Conservation (phyloP, 2,329 filamentous ascomycete species). For the Sarocladiaceae sp. region DNA sequence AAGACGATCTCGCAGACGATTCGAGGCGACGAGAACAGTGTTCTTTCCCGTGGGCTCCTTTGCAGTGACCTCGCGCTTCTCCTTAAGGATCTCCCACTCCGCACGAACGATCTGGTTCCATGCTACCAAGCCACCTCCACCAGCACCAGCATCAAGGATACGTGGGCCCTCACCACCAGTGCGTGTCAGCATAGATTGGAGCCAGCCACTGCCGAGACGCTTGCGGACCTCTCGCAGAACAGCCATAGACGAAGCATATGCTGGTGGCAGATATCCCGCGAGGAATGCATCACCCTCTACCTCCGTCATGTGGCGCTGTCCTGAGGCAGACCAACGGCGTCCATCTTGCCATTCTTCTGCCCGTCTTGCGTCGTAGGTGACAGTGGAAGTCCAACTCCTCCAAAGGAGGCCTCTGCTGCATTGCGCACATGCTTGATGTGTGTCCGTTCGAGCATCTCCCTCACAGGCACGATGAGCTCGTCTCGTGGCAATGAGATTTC, state of each 20-base stretch:
- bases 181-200: constrained; percentile 58
- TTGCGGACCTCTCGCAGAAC: constrained; percentile 70
- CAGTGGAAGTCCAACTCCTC: constrained; percentile 70
- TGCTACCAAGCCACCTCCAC: constrained; percentile 68
- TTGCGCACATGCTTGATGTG: constrained; percentile 71
- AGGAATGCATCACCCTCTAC: constrained; percentile 74
- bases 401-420: constrained; percentile 70
- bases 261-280: constrained; percentile 63
- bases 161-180: constrained; percentile 53
- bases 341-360: constrained; percentile 55
- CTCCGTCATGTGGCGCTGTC: constrained; percentile 63
- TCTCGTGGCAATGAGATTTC: constrained; percentile 71
- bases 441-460: constrained; percentile 60
- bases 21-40: constrained; percentile 75
- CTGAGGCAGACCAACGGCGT: constrained; percentile 59
- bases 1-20: constrained; percentile 68
- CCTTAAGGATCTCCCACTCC: constrained; percentile 71
- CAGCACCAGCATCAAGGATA: constrained; percentile 71
- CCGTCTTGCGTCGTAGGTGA: constrained; percentile 67
- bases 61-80: constrained; percentile 38
- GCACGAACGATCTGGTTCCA: constrained; percentile 76
- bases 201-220: constrained; percentile 67
- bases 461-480: constrained; percentile 67
- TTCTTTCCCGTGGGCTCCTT: constrained; percentile 62
- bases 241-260: constrained; percentile 65